Evolutionary conservation across 345 rosid genomes (phyloP), one percentile per base, ranked within the genome.

Genomic region (Pugionium dolabratum): DNA sequence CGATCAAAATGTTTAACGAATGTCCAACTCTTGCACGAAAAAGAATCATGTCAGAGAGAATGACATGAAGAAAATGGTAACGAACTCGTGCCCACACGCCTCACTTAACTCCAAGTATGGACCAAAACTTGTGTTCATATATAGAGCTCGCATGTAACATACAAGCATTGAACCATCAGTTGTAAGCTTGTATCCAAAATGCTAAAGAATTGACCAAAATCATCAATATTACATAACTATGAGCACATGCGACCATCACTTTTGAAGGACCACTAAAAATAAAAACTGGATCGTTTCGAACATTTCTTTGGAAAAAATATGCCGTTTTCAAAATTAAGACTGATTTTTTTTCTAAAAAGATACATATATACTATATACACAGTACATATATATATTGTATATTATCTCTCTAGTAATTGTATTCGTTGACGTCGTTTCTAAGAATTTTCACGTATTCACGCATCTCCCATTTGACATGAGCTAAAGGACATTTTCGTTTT

Each of bases 41-140:
- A 18, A 64, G 76, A 72, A 72, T 59, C 76, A 65, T 58, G 10
- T 10, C 30, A 28, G 3, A 65, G 49, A 65, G 65, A 66, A 72
- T 51, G 71, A 72, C 76, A 65, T 44, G 51, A 45, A 58, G 76
- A 72, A 58, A 66, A 66, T 65, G 54, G 66, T 51, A 72, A 72
- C 61, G 30, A 58, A 72, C 60, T 64, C 49, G 55, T 58, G 66
- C 76, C 66, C 66, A 65, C 71, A 65, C 61, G 34, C 35, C 55
- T 48, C 71, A 65, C 76, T 50, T 58, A 53, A 51, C 71, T 65
- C 66, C 67, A 59, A 59, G 54, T 43, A 55, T 18, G 18, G 62
- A 65, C 62, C 67, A 65, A 32, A 64, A 57, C 70, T 48, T 72
- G 37, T 57, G 58, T 56, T 42, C 68, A 47, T 55, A 50, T 34